Evolutionary conservation across 176 grass and related monocot species (phyloP), one percentile per base, ranked within the genome.

Genomic region (Triticum urartu): DNA sequence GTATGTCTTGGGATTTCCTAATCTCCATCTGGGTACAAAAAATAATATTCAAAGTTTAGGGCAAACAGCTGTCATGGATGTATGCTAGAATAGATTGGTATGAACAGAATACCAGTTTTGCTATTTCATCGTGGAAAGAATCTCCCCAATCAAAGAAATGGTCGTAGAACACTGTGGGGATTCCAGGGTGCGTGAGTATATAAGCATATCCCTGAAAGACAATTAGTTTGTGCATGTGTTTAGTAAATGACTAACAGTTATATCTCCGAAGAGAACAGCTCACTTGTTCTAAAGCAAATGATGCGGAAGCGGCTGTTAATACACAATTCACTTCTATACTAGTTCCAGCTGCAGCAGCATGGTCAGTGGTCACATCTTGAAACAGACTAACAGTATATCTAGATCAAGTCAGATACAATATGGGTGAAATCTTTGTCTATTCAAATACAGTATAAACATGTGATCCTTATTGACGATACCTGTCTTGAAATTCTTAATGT

Each of bases 121-220:
- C 77, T 56, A 99, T 94, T 83, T 94, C 82, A 14, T 72, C 85
- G 79, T 90, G 97, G 71, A 78, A 79, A 67, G 83, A 88, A 48
- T 85, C 85, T 33, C 85, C 97, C 87, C 88, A 85, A 20, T 93
- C 90, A 54, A 89, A 99, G 62, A 99, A 96, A 76, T 99, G 94
- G 39, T 99, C 97, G 13, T 96, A 99, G 87, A 99, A 99, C 22
- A 99, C 83, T 0, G 77, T 90, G n/a, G 97, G 97, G 78, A 94
- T 96, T 30, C 97, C 92, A 20, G 97, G 97, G 73, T 99, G 97
- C 2, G 92, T 99, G 80, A 99, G 92, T 87, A 99, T 91, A 87
- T 99, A 99, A 17, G 92, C 92, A 84, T 99, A 99, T 87, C 97
- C 97, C 97, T 99, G 81, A 59, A 84, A 78, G 24, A 74, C 0